Evolutionary conservation across 208 protist genomes (phyloP), one percentile per base, ranked within the genome.

Genomic region (Leishmania turanica): DNA sequence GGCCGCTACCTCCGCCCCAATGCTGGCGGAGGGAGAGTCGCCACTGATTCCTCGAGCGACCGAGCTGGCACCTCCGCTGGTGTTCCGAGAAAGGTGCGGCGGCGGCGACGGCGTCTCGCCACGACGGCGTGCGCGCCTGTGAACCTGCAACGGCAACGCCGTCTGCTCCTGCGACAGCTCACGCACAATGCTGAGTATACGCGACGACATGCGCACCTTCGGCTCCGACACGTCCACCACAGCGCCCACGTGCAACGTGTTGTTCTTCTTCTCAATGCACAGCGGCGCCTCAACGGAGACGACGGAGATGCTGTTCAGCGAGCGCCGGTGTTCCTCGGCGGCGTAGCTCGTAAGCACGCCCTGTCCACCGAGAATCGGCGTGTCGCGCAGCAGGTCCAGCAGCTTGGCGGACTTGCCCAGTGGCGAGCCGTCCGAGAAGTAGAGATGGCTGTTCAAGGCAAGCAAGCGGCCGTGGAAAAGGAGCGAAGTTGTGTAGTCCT

Each of bases 181-280:
- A 49, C 83, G 90, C 69, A 96, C 79, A 70, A 96, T 89, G 77
- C 87, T 91, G 45, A 96, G 76, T 42, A 95, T 81, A 9, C 85
- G 89, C 58, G 93, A 93, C 0, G 95, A 96, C 31, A 96, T 68
- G 42, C 58, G 77, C 58, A 91, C 80, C n/a, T 87, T 78, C 17
- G 93, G 95, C 37, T 87, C 89, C 34, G 90, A 90, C 54, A 96
- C 78, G 80, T 97, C 95, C 47, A 96, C 71, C 40, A 95, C 82
- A 0, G 90, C 83, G 47, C 85, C 83, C 45, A 97, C 71, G 9
- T 73, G 84, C 27, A 88, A 81, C 3, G 51, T 62, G 71, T 82
- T 76, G 0, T 80, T 72, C 58, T 81, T 73, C 31, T 82, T 83
- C 75, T 85, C 89, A 19, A 97, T 68, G 56, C 89, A 75, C 66